Conservation (phyloP, 2,329 filamentous ascomycete genomes). For the Daldinia eschscholtzii region DNA sequence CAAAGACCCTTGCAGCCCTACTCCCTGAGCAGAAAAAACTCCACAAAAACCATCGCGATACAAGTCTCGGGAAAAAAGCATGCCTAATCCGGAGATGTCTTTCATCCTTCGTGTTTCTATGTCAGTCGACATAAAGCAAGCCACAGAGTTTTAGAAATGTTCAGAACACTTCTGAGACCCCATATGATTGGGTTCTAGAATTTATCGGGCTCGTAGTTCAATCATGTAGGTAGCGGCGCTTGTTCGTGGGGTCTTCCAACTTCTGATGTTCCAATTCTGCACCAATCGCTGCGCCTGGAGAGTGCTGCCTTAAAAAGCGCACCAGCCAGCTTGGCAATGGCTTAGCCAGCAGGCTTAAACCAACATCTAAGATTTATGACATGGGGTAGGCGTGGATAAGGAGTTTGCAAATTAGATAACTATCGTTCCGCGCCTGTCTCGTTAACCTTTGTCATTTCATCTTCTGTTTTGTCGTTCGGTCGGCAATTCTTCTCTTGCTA, state of each 20-base stretch:
- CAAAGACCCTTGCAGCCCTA: constrained; percentile 2
- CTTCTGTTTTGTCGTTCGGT: neutral
- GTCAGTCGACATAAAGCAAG: neutral
- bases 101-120: neutral
- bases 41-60: constrained; percentile 7
- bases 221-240: no score
- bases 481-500: neutral
- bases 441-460: neutral
- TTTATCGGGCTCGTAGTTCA: neutral
- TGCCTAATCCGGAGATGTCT: neutral
- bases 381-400: constrained; percentile 2
- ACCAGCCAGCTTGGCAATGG: constrained; percentile 30
- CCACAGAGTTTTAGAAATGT: neutral
- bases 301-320: constrained; percentile 17
- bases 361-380: constrained; percentile 10
- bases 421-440: neutral
- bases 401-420: constrained; percentile 3
- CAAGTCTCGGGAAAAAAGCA: neutral
- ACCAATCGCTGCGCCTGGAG: constrained; percentile 12
- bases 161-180: neutral
- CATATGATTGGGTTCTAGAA: neutral
- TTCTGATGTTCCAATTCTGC: neutral
- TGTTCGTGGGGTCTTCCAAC: neutral
- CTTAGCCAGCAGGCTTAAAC: constrained; percentile 14
- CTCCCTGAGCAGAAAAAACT: neutral